Evolutionary conservation across 73 alveolate genomes (phyloP).

Genomic region (Paramecium tetraurelia): DNA sequence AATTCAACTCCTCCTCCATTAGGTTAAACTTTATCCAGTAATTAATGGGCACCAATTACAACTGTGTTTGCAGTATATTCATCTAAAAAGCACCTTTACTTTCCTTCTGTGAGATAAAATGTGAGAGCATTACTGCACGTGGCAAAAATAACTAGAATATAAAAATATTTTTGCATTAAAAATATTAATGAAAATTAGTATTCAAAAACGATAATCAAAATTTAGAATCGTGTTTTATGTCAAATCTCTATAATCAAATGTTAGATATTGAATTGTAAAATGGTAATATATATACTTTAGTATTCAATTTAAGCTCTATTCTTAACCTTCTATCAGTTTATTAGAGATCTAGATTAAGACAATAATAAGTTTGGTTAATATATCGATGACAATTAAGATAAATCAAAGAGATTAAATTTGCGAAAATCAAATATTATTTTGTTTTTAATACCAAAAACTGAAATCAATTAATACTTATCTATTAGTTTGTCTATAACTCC

Average conservation of each 20-base stretch:
- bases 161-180: neutral
- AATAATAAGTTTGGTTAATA: neutral
- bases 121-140: constrained; percentile 53
- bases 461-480: neutral
- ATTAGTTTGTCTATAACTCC: neutral
- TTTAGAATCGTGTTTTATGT: neutral
- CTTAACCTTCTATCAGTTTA: no score
- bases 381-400: neutral
- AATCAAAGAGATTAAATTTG: neutral
- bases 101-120: constrained; percentile 27
- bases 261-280: neutral
- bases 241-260: neutral
- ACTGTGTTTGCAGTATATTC: constrained; percentile 40
- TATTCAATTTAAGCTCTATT: neutral
- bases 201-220: neutral
- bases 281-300: neutral
- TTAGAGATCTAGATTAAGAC: no score
- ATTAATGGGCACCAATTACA: constrained; percentile 15
- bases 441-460: neutral
- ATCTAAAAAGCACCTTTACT: constrained; percentile 33
- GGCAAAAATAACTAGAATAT: neutral
- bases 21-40: constrained; percentile 15
- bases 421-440: no score
- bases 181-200: neutral
- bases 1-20: constrained; percentile 42